phyloP scores from a whole-genome alignment of 345 rosid species.

The Pistacia integerrima region DNA sequence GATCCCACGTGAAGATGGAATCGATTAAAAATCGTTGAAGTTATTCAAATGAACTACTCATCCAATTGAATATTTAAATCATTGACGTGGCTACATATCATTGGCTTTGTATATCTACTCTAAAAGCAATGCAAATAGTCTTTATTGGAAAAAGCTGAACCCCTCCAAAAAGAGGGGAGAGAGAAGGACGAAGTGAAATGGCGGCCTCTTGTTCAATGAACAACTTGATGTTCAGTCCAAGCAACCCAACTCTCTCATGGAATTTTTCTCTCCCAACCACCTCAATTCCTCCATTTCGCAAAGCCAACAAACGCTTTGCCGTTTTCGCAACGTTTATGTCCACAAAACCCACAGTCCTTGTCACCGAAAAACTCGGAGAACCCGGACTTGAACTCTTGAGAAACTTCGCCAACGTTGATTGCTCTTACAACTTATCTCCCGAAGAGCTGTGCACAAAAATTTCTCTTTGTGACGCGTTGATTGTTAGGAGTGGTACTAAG shows the following conservation, averaged over 20 bases:
- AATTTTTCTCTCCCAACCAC: conserved; percentile 13
- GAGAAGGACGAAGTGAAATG: not conserved
- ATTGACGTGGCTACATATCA: not conserved
- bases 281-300: conserved; percentile 2
- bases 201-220: conserved; percentile 10
- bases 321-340: conserved; percentile 21
- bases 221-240: not conserved
- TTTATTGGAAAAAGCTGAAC: not conserved
- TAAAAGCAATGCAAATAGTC: not conserved
- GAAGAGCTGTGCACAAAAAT: conserved; percentile 45
- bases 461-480: conserved; percentile 44
- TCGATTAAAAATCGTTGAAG: no score
- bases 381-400: conserved; percentile 38
- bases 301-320: conserved; percentile 8
- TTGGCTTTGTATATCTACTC: not conserved
- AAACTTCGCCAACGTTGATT: conserved; percentile 44
- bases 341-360: conserved; percentile 31
- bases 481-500: conserved; percentile 47
- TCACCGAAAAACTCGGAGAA: conserved; percentile 45
- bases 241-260: conserved; percentile 6
- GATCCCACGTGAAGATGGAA: no score
- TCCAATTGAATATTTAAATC: not conserved
- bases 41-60: no score
- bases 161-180: not conserved
- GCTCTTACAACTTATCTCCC: conserved; percentile 38